Evolutionary conservation across 1,284 basidiomycete genomes (phyloP).

Genomic region (Irpex rosettiformis): DNA sequence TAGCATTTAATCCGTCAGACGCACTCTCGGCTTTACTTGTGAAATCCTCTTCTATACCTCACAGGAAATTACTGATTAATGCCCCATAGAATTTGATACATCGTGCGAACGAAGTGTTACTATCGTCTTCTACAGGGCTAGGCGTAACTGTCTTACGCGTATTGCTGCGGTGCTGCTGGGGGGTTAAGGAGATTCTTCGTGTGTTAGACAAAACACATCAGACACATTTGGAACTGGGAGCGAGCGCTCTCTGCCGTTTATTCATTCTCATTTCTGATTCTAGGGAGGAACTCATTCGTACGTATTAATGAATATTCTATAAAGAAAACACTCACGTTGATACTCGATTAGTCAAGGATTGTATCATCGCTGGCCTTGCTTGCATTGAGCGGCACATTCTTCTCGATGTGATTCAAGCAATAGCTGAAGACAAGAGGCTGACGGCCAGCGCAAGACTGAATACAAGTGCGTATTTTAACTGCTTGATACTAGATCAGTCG

Average conservation of each 20-base stretch:
- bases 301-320: background rate
- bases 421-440: background rate
- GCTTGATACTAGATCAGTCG: no score
- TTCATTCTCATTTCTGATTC: conserved; percentile 4
- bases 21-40: background rate
- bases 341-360: conserved; percentile 34
- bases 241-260: conserved; percentile 10
- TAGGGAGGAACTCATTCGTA: background rate
- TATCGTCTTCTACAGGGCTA: background rate
- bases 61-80: background rate
- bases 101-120: background rate
- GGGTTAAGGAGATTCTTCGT: conserved; percentile 16
- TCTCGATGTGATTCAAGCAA: conserved; percentile 2
- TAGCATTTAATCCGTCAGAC: background rate
- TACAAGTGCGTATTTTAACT: background rate
- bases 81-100: background rate
- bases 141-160: conserved; percentile 6
- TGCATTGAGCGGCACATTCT: conserved; percentile 14
- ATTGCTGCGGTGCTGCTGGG: conserved; percentile 19
- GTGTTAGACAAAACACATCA: background rate
- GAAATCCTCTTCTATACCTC: background rate
- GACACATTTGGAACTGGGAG: background rate
- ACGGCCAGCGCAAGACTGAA: background rate
- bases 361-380: conserved; percentile 37
- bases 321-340: background rate